Evolutionary conservation across 2,329 filamentous ascomycete species (phyloP), one percentile per base, ranked within the genome.

Genomic region (Hymenotorrendiella dingleyae): DNA sequence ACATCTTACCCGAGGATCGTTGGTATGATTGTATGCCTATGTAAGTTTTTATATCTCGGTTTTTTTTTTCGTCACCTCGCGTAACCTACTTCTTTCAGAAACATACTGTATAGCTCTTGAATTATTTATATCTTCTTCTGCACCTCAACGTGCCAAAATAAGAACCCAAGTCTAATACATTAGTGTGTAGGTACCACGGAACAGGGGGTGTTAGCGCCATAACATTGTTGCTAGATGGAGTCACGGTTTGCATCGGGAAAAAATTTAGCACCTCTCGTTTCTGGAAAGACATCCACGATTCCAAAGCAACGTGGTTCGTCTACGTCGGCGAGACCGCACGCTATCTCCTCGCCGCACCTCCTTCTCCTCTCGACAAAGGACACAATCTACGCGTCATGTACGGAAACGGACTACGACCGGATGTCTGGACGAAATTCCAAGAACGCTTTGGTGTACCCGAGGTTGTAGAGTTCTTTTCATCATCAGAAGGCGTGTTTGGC

Each of bases 321-420:
- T 90, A 90, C 56, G 85, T 90, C 2, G 85, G 85, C 54, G 85
- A 90, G 60, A 86, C 82, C 0, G 76, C 84, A 6, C 74, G 85
- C 0, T 90, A 89, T 53, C 70, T 90, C 1, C 71, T 89, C 10
- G 79, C 83, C 1, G 75, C 76, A 2, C 82, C 84, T 2, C 75
- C 76, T 0, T 76, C 73, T n/a, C 69, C 76, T 0, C 69, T 77
- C 6, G 80, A 84, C 60, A 71, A 65, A 47, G 64, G 73, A 11
- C 80, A 85, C 63, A 66, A 65, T 4, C 69, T 84, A 9, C 70
- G 71, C 46, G 64, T 68, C 38, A 80, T 82, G 65, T 80, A 73
- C 54, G 81, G 81, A 44, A 85, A 85, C 55, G 81, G 81, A 1
- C 68, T 84, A 53, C 71, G 81, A 1, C 80, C 81, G 0, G 82